Conservation (phyloP, 139 green algal species). For the Chlamydomonas sphaeroides region DNA sequence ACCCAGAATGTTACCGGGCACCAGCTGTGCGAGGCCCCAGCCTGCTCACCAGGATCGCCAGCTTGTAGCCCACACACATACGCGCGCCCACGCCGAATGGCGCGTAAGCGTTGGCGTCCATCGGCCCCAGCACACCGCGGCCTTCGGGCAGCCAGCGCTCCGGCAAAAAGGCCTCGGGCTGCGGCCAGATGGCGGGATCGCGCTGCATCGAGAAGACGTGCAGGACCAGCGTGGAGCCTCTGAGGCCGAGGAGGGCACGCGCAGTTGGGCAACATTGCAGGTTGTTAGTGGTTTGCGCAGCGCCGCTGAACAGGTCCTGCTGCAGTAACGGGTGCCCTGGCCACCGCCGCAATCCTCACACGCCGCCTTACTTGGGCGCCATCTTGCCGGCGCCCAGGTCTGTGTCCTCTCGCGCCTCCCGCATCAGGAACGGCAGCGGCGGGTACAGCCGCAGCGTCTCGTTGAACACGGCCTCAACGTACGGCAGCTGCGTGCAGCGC, state of each 20-base stretch:
- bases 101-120: background rate
- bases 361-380: background rate
- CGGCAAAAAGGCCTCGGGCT: constrained; percentile 50
- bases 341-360: no score
- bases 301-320: no score
- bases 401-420: background rate
- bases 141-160: constrained; percentile 59
- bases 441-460: background rate
- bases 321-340: no score
- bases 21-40: no score
- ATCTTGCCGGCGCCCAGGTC: background rate
- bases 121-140: background rate
- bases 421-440: background rate
- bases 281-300: background rate
- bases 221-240: background rate
- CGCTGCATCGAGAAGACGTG: constrained; percentile 58
- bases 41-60: background rate
- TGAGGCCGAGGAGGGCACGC: background rate
- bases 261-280: background rate
- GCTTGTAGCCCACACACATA: constrained; percentile 11
- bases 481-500: constrained; percentile 5
- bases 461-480: background rate
- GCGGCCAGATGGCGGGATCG: constrained; percentile 50
- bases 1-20: no score
- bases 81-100: background rate